Conservation (phyloP, 768 basidiomycete species). For the Lactifluus piperatus region DNA sequence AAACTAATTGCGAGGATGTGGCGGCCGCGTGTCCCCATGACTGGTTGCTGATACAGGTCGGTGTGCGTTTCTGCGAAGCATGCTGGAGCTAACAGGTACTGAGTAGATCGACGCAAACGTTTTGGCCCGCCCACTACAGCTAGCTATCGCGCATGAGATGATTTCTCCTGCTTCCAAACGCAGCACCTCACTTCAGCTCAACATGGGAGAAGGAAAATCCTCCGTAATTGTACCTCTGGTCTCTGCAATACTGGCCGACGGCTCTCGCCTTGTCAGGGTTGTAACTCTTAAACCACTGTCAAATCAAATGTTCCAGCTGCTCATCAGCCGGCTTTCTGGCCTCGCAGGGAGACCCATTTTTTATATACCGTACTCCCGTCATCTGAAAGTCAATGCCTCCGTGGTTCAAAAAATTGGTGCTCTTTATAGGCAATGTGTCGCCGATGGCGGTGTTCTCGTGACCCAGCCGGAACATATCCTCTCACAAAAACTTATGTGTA, state of each 20-base stretch:
- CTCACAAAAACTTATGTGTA: conserved; percentile 34
- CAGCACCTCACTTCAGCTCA: conserved; percentile 38
- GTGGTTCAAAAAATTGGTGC: conserved; percentile 22
- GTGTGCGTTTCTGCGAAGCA: not conserved
- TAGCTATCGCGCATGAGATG: conserved; percentile 38
- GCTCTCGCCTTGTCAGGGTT: conserved; percentile 32
- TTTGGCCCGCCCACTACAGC: conserved; percentile 35
- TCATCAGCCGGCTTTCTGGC: conserved; percentile 36
- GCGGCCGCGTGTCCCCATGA: not conserved
- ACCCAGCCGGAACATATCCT: conserved; percentile 33
- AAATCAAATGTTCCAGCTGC: conserved; percentile 40
- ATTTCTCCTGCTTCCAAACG: conserved; percentile 29
- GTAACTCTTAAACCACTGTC: conserved; percentile 27
- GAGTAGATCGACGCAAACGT: conserved; percentile 39
- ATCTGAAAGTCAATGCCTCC: conserved; percentile 21
- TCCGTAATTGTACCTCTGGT: conserved; percentile 43
- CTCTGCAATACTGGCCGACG: conserved; percentile 33
- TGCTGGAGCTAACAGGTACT: too few relatives aligned
- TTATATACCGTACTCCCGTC: conserved; percentile 41
- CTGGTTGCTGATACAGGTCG: conserved; percentile 11
- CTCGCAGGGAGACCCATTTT: conserved; percentile 40
- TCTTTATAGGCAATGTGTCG: conserved; percentile 33
- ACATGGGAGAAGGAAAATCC: conserved; percentile 27
- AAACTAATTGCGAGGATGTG: not conserved
- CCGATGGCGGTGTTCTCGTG: conserved; percentile 34